A percentile compares a stretch with the other conserved stretches of the same genome.
phyloP scores from a whole-genome alignment of 805 yeast genomes.

The Spathaspora arborariae region DNA sequence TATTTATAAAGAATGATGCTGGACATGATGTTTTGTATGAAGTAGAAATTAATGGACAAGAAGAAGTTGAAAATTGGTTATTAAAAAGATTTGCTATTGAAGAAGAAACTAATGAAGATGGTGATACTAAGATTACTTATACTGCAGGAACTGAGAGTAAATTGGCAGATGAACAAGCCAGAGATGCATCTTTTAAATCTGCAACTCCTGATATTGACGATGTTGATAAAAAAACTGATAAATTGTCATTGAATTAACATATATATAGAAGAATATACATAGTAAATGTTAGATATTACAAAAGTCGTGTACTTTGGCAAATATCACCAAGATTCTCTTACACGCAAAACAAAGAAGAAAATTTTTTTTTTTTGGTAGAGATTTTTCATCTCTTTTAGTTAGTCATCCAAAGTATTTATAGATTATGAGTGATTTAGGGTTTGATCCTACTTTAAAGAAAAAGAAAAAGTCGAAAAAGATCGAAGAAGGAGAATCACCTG shows the following conservation, averaged over 20 bases:
- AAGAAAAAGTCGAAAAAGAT: conserved; percentile 62
- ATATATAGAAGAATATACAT: not conserved
- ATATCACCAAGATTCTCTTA: not conserved
- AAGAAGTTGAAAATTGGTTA: conserved; percentile 74
- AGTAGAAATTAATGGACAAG: conserved; percentile 77
- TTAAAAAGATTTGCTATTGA: conserved; percentile 69
- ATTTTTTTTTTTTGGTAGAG: not conserved
- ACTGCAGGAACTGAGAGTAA: conserved; percentile 42
- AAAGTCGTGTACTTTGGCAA: conserved; percentile 1
- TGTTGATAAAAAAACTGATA: conserved; percentile 13
- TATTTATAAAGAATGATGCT: conserved; percentile 67
- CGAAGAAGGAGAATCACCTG: conserved; percentile 3
- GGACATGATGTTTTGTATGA: conserved; percentile 85
- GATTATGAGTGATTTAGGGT: conserved; percentile 51
- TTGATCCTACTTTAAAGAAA: conserved; percentile 73
- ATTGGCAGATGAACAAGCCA: conserved; percentile 36
- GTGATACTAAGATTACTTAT: conserved; percentile 39
- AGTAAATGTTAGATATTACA: not conserved
- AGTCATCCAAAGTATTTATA: not conserved
- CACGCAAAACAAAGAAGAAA: not conserved
- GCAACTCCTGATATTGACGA: conserved; percentile 7
- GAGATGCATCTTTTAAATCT: conserved; percentile 8
- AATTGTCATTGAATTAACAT: conserved; percentile 1
- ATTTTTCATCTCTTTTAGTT: conserved; percentile 1
- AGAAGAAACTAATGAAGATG: conserved; percentile 32